A percentile compares a stretch with the other conserved stretches of the same genome.
phyloP scores from a whole-genome alignment of 2,329 filamentous ascomycete species.

The Thermoascus crustaceus region DNA sequence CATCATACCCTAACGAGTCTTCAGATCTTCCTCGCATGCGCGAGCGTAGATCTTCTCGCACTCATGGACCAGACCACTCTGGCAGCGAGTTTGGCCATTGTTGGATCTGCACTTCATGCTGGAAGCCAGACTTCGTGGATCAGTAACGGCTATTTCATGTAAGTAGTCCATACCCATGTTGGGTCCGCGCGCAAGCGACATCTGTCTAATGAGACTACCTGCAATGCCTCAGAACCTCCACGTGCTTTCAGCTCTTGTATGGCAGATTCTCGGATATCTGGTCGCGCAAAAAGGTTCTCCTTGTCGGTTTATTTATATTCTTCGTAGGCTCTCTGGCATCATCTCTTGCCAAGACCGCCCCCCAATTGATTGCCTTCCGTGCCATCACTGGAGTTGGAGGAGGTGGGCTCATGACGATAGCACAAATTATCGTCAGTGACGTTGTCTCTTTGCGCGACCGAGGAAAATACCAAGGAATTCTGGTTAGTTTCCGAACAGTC shows the following conservation, averaged over 20 bases:
- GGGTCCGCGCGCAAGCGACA: slow-evolving; percentile 55
- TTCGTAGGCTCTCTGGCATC: slow-evolving; percentile 51
- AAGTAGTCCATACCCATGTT: slow-evolving; percentile 56
- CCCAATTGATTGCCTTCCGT: slow-evolving; percentile 53
- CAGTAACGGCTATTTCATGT: slow-evolving; percentile 50
- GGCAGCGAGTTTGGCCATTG: slow-evolving; percentile 47
- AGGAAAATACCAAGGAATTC: slow-evolving; percentile 1
- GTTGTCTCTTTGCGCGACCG: slow-evolving; percentile 46
- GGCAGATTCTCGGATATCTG: slow-evolving; percentile 54
- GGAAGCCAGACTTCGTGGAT: slow-evolving; percentile 48
- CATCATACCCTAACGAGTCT: not conserved
- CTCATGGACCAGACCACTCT: slow-evolving; percentile 53
- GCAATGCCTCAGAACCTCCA: slow-evolving; percentile 67
- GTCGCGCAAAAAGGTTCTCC: slow-evolving; percentile 50
- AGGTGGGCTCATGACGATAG: slow-evolving; percentile 51
- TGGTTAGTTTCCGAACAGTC: too few relatives aligned
- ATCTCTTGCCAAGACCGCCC: slow-evolving; percentile 47
- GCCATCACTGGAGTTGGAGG: slow-evolving; percentile 53
- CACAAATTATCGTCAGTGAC: slow-evolving; percentile 56
- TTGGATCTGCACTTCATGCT: slow-evolving; percentile 44
- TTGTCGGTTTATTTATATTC: slow-evolving; percentile 47
- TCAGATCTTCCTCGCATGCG: slow-evolving; percentile 51
- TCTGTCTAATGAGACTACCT: too few relatives aligned
- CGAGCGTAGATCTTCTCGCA: slow-evolving; percentile 47
- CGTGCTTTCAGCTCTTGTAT: slow-evolving; percentile 57